Evolutionary conservation across 2,329 filamentous ascomycete genomes (phyloP).

Genomic region (Fusarium irregulare): DNA sequence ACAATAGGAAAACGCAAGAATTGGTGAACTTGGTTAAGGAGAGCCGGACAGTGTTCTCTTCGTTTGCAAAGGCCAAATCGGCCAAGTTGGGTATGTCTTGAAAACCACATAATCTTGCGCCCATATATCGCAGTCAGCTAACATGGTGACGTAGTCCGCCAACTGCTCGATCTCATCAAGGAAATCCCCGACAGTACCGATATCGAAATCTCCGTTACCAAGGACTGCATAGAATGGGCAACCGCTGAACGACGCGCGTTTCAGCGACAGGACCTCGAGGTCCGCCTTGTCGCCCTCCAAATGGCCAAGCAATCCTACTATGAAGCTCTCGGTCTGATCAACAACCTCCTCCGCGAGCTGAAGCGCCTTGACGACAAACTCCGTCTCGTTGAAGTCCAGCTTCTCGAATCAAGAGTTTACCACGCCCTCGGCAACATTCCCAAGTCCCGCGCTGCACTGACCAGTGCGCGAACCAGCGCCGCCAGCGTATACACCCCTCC

Average conservation of each 20-base stretch:
- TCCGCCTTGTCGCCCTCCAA: constrained; percentile 90
- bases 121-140: constrained; percentile 18
- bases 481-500: constrained; percentile 98
- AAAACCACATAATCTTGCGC: neutral
- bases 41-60: constrained; percentile 90
- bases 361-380: constrained; percentile 99
- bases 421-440: constrained; percentile 96
- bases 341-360: constrained; percentile 92
- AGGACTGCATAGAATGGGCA: constrained; percentile 99
- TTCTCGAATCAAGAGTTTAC: constrained; percentile 96
- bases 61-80: constrained; percentile 98
- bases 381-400: constrained; percentile 95
- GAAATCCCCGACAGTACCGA: constrained; percentile 95
- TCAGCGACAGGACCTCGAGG: constrained; percentile 97
- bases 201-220: constrained; percentile 92
- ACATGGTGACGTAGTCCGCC: constrained; percentile 74
- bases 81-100: constrained; percentile 85
- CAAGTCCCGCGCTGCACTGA: constrained; percentile 94
- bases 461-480: constrained; percentile 91
- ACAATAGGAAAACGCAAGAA: constrained; percentile 77
- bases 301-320: constrained; percentile 99
- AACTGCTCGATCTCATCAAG: constrained; percentile 94
- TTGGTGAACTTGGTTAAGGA: constrained; percentile 90
- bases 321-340: constrained; percentile 95
- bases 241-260: constrained; percentile 94